Evolutionary conservation across 2,329 filamentous ascomycete species (phyloP).

Genomic region (Cladosporium sp.): DNA sequence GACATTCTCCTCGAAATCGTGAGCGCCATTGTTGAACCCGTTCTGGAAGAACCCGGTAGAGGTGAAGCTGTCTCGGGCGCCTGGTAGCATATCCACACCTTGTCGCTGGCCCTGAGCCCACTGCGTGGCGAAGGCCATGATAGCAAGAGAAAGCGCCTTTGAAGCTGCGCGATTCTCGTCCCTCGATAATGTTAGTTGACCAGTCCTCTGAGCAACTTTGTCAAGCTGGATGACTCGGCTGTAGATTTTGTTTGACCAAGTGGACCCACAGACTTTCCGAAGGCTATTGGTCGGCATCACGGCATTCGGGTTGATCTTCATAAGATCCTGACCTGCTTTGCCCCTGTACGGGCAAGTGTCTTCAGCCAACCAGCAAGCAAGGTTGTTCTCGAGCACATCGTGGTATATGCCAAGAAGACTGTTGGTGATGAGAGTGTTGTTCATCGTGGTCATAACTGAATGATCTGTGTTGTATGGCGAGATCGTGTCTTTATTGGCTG

Average conservation of each 20-base stretch:
- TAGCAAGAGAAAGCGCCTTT: conserved; percentile 1
- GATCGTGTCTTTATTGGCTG: not conserved
- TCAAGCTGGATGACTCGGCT: not conserved
- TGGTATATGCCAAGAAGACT: conserved; percentile 6
- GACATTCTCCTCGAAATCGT: not conserved
- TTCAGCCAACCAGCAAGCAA: conserved; percentile 4
- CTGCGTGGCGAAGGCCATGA: conserved; percentile 4
- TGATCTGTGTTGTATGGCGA: not conserved
- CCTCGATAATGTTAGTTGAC: not conserved
- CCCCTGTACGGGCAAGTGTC: conserved; percentile 1
- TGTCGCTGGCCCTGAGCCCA: not conserved
- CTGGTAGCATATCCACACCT: not conserved
- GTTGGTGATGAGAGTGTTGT: not conserved
- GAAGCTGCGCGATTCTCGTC: not conserved
- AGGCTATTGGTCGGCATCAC: not conserved
- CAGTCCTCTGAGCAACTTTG: not conserved
- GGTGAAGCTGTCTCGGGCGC: not conserved
- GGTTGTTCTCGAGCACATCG: conserved; percentile 3
- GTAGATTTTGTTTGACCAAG: conserved; percentile 1
- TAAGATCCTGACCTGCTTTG: not conserved
- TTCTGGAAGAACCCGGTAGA: not conserved
- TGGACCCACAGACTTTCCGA: not conserved
- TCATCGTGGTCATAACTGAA: not conserved
- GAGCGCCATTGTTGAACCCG: not conserved
- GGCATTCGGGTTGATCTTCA: not conserved